Evolutionary conservation across 2,329 filamentous ascomycete species (phyloP).

Genomic region (Drechslerella coelobrocha): DNA sequence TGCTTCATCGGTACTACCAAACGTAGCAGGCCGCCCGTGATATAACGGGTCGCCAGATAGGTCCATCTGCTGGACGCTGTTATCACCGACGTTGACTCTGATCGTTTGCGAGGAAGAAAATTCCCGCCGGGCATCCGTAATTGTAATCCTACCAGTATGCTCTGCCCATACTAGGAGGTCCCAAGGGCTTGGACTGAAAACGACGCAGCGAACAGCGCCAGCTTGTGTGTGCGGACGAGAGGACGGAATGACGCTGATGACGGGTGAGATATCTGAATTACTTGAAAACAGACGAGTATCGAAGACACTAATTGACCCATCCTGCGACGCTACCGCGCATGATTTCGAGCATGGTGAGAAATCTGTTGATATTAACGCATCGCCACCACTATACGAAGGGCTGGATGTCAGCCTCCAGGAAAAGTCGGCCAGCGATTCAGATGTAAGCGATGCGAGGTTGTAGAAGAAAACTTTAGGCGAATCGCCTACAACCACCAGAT

Average conservation of each 20-base stretch:
- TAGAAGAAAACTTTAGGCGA: conserved; percentile 87
- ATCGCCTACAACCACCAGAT: conserved; percentile 85
- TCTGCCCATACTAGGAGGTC: conserved; percentile 95
- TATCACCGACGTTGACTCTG: conserved; percentile 67
- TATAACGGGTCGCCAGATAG: conserved; percentile 50
- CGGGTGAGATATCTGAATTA: conserved; percentile 64
- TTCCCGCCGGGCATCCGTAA: conserved; percentile 74
- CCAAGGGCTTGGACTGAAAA: conserved; percentile 86
- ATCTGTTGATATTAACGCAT: conserved; percentile 68
- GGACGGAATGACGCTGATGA: conserved; percentile 78
- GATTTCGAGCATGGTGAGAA: conserved; percentile 76
- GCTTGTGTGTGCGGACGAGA: conserved; percentile 73
- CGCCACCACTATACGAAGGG: conserved; percentile 61
- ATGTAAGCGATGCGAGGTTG: conserved; percentile 58
- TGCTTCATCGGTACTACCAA: conserved; percentile 43
- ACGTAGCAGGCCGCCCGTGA: conserved; percentile 39
- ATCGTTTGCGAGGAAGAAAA: conserved; percentile 74
- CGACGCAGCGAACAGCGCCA: conserved; percentile 87
- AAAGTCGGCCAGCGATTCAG: conserved; percentile 47
- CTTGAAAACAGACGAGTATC: conserved; percentile 60
- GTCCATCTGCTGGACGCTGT: conserved; percentile 55
- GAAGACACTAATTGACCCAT: conserved; percentile 79
- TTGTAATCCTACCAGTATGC: conserved; percentile 76
- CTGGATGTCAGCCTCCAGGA: conserved; percentile 52
- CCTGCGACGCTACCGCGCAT: conserved; percentile 79